Evolutionary conservation across 306 rosid genomes (phyloP).

Genomic region (Corylus heterophylla): DNA sequence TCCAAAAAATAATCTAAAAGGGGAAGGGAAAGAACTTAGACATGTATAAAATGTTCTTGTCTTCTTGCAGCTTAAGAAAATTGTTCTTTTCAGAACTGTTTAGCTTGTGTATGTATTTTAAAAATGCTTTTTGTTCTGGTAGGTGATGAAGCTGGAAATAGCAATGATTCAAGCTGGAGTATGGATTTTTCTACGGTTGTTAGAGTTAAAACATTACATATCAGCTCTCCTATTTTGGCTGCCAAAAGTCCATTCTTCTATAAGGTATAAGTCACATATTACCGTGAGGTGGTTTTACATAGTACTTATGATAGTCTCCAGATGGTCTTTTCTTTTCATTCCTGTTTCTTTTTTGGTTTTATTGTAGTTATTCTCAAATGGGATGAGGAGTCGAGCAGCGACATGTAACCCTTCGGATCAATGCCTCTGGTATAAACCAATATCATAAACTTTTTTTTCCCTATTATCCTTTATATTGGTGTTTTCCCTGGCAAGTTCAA

Average conservation of each 20-base stretch:
- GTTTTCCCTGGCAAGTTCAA: conserved; percentile 11
- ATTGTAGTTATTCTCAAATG: conserved; percentile 86
- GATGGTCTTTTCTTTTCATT: conserved; percentile 17
- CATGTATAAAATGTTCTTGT: not conserved
- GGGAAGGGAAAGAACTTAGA: not conserved
- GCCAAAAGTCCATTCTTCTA: conserved; percentile 98
- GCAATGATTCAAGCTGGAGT: conserved; percentile 76
- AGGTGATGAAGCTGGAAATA: conserved; percentile 87
- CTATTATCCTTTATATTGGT: not conserved
- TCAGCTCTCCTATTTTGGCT: conserved; percentile 97
- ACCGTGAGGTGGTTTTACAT: conserved; percentile 9
- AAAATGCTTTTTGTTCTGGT: conserved; percentile 21
- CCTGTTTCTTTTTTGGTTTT: not conserved
- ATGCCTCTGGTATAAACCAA: conserved; percentile 69
- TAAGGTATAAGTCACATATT: conserved; percentile 51
- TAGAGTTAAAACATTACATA: conserved; percentile 78
- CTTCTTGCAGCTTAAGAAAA: conserved; percentile 13
- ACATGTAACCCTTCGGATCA: conserved; percentile 79
- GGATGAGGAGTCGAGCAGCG: conserved; percentile 96
- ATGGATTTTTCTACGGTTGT: conserved; percentile 73
- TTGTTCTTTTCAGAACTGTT: conserved; percentile 4
- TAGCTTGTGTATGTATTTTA: conserved; percentile 15
- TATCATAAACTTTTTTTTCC: not conserved
- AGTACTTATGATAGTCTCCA: conserved; percentile 3
- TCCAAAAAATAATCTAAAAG: not conserved